A percentile compares a stretch with the other conserved stretches of the same genome.
Evolutionary conservation across 2,329 filamentous ascomycete genomes (phyloP).

Genomic region (Cercospora beticola): DNA sequence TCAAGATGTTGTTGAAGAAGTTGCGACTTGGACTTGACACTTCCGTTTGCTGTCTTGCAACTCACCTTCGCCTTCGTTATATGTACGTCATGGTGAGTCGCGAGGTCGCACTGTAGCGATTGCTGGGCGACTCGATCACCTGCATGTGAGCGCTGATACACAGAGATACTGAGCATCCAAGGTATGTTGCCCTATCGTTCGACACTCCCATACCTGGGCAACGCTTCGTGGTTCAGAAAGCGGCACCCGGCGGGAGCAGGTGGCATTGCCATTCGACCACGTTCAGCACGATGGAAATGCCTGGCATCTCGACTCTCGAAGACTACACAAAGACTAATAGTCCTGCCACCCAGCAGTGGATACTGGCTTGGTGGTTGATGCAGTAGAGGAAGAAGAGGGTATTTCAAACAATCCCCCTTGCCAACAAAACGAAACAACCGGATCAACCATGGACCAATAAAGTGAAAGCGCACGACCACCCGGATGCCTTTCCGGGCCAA

Average conservation of each 20-base stretch:
- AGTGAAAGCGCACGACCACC: neutral
- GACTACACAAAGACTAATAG: neutral
- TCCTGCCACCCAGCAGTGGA: neutral
- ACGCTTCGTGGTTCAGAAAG: neutral
- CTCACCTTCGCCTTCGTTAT: neutral
- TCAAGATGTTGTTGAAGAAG: neutral
- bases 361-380: neutral
- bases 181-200: neutral
- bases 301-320: neutral
- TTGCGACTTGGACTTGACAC: neutral
- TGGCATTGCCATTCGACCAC: neutral
- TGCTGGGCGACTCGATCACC: neutral
- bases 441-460: neutral
- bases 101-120: neutral
- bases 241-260: neutral
- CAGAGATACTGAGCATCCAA: neutral
- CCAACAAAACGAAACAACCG: neutral
- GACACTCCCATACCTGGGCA: neutral
- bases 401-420: neutral
- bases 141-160: neutral
- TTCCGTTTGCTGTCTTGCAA: neutral
- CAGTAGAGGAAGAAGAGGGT: neutral
- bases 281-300: neutral
- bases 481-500: neutral
- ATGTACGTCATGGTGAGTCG: constrained; percentile 2